These are phyloP conservation scores for Phytophthora multivora DNA, from an alignment of 352 stramenopile genomes.

Conservation along the genomic window DNA sequence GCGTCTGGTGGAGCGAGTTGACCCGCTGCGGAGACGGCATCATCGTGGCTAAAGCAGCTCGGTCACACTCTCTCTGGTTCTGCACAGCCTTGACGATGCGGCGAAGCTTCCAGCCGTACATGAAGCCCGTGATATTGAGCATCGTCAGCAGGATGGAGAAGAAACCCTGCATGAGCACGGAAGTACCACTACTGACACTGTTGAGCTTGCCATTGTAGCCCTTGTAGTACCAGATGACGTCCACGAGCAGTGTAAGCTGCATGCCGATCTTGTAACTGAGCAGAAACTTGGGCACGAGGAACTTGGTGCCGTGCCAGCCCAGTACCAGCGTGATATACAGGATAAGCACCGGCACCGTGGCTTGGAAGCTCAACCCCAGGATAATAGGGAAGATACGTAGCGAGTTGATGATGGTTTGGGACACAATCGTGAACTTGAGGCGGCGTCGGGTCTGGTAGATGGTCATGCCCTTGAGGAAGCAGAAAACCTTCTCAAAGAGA, in stretches of 20 bases:
- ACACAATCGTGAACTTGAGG: constrained; percentile 90
- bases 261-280: constrained; percentile 91
- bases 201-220: constrained; percentile 89
- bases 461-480: constrained; percentile 89
- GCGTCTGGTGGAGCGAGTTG: constrained; percentile 57
- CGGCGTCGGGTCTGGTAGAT: constrained; percentile 83
- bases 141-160: constrained; percentile 83
- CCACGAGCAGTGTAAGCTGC: constrained; percentile 83
- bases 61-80: constrained; percentile 80
- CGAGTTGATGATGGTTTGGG: constrained; percentile 81
- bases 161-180: constrained; percentile 86
- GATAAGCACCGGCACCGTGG: constrained; percentile 83
- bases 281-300: constrained; percentile 84
- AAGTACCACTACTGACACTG: constrained; percentile 75
- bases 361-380: constrained; percentile 81
- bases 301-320: constrained; percentile 89
- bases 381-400: constrained; percentile 88
- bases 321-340: constrained; percentile 88
- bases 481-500: constrained; percentile 85
- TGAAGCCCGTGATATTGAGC: constrained; percentile 76
- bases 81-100: constrained; percentile 87
- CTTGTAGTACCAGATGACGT: constrained; percentile 88
- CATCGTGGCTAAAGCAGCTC: constrained; percentile 76
- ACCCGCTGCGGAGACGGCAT: constrained; percentile 59
- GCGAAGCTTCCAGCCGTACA: constrained; percentile 89